A percentile compares a stretch with the other conserved stretches of the same genome.
phyloP scores from a whole-genome alignment of 129 eudicot species.

The Helianthus tuberosus region DNA sequence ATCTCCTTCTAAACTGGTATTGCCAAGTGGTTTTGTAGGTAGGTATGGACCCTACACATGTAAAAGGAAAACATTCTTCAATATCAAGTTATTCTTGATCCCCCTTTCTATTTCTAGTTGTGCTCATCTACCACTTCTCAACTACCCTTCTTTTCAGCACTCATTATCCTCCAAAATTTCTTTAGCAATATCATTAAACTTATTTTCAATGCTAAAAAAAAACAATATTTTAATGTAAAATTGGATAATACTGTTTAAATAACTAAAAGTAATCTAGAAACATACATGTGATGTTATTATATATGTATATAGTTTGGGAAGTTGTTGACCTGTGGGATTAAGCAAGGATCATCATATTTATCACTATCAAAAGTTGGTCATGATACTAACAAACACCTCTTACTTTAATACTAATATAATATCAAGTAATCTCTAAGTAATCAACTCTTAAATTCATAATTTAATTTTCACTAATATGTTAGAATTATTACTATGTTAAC shows the following conservation, averaged over 20 bases:
- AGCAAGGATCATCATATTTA: slow-evolving; percentile 31
- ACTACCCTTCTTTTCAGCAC: slow-evolving; percentile 24
- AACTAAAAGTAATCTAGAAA: not conserved
- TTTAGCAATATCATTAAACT: not conserved
- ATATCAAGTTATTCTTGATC: slow-evolving; percentile 23
- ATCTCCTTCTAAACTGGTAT: slow-evolving; percentile 30
- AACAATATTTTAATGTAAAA: not conserved
- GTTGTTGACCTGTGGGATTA: slow-evolving; percentile 23
- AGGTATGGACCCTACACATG: slow-evolving; percentile 19
- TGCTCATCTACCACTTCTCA: slow-evolving; percentile 26
- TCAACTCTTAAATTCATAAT: slow-evolving; percentile 21
- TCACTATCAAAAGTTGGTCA: slow-evolving; percentile 42
- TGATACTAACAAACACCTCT: slow-evolving; percentile 28
- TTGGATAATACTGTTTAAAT: not conserved
- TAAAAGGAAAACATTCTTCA: slow-evolving; percentile 32
- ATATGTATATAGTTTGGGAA: not conserved
- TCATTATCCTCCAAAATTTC: slow-evolving; percentile 4
- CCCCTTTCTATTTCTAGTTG: slow-evolving; percentile 20
- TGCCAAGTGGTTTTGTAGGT: slow-evolving; percentile 23
- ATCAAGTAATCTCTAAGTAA: slow-evolving; percentile 42
- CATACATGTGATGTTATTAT: not conserved
- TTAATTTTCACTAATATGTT: not conserved
- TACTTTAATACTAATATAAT: slow-evolving; percentile 29
- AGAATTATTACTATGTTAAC: not conserved
- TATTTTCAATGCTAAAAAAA: not conserved